Base-by-base conservation (phyloP, 768 basidiomycete species). In the Amylocystis lapponica region DNA sequence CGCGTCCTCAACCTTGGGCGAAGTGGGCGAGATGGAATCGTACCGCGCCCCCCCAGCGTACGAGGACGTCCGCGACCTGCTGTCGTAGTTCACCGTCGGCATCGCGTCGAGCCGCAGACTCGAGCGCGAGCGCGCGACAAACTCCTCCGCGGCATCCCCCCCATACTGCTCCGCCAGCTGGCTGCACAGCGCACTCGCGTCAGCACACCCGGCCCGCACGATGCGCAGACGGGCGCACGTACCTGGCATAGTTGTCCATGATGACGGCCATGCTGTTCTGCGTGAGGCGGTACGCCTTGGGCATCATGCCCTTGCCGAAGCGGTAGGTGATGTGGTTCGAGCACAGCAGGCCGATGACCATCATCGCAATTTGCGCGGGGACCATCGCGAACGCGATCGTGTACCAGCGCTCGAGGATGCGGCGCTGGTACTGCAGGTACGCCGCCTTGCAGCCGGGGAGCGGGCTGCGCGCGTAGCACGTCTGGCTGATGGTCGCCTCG, bases 271-370 rank as follows among this genome's bases (percentile, higher is more conserved):
- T 85, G 47, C 76, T 81, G 46, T 71, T 74, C 70, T 77, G 66
- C 64, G 79, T 81, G 34, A 90, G 69, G 27, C 86, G 70, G 62
- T 91, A 90, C 12, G 82, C 78, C 69, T 86, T 85, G 45, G 86
- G 87, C 73, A 83, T 87, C 79, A 89, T 81, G 46, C 88, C 87
- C 68, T 89, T 90, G 9, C 86, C 86, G 60, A 90, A 90, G 39
- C 87, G 73, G 59, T 88, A 89, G 17, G 86, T 90, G 59, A 91
- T 79, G 52, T 90, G 87, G 63, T 87, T 89, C 19, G 81, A 81
- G 60, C 83, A 90, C 38, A 90, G 61, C 42, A 90, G 62, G 12
- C 71, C 79, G 1, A 70, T 67, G 47, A 85, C 47, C 54, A 87
- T 87, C 59, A 82, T 68, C 17, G 55, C 57, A 36, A 91, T 61